A percentile compares a stretch with the other conserved stretches of the same genome.
Conservation (phyloP, 2,329 filamentous ascomycete species). For the Ophiostoma sp. region DNA sequence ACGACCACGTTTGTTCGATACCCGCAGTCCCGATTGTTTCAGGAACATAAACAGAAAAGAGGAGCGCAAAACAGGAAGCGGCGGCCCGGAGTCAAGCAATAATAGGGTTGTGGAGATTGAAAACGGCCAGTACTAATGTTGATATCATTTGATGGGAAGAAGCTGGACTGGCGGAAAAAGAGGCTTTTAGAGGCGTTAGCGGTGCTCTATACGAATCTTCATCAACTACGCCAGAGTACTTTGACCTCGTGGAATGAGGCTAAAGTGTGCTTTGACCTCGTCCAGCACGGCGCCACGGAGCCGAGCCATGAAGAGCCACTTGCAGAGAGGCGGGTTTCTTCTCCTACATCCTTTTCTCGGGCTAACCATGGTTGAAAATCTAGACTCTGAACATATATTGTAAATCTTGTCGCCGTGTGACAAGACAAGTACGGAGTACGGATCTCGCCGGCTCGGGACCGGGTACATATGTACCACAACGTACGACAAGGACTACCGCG, state of each 20-base stretch:
- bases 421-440: not conserved
- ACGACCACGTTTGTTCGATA: not conserved
- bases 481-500: not conserved
- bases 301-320: not conserved
- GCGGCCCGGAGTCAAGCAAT: not conserved
- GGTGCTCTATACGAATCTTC: not conserved
- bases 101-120: not conserved
- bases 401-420: not conserved
- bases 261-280: constrained; percentile 7
- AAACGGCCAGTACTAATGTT: not conserved
- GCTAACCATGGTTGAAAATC: no score
- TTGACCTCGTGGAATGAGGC: not conserved
- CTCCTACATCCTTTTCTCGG: not conserved
- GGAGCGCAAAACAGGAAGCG: not conserved
- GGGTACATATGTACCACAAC: not conserved
- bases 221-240: not conserved
- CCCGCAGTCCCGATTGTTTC: not conserved
- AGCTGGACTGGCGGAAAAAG: not conserved
- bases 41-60: no score
- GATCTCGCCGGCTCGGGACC: not conserved
- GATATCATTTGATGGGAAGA: not conserved
- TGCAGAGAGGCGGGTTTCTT: not conserved
- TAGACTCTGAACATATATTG: no score
- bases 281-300: not conserved
- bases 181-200: not conserved